A percentile compares a stretch with the other conserved stretches of the same genome.
phyloP scores from a whole-genome alignment of 805 yeast genomes.

The Myxozyma neotropica region DNA sequence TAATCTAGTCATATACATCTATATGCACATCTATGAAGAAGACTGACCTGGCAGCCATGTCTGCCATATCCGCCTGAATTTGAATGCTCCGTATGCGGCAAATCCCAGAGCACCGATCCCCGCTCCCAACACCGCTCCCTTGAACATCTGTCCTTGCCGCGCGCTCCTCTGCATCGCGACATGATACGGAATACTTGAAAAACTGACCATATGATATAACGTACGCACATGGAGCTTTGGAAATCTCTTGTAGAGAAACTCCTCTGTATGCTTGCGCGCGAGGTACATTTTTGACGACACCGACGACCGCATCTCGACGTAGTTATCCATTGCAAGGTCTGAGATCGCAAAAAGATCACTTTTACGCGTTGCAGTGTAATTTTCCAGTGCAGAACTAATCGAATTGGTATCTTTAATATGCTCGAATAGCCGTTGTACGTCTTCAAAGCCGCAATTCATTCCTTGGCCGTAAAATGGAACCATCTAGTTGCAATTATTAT shows the following conservation, averaged over 20 bases:
- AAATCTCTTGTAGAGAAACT: conserved; percentile 70
- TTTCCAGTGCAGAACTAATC: conserved; percentile 50
- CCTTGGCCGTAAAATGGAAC: conserved; percentile 99
- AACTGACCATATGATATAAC: conserved; percentile 88
- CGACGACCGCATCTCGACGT: conserved; percentile 81
- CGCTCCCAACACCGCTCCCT: conserved; percentile 6
- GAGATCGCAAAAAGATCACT: conserved; percentile 74
- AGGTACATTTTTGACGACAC: conserved; percentile 65
- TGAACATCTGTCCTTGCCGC: conserved; percentile 21
- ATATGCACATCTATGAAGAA: background rate
- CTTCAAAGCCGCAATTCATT: conserved; percentile 95
- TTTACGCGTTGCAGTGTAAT: conserved; percentile 59
- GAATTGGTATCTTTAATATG: conserved; percentile 44
- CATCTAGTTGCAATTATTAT: conserved; percentile 49
- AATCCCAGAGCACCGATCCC: conserved; percentile 20
- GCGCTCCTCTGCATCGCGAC: conserved; percentile 20
- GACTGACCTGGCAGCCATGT: background rate
- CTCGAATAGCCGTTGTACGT: conserved; percentile 65
- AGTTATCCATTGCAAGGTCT: conserved; percentile 77
- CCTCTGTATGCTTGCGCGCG: conserved; percentile 69
- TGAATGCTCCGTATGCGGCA: conserved; percentile 17
- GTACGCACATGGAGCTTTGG: conserved; percentile 49
- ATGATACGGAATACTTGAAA: conserved; percentile 74
- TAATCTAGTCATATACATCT: background rate
- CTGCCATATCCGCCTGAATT: conserved; percentile 6